Evolutionary conservation across 2,329 filamentous ascomycete genomes (phyloP), one percentile per base, ranked within the genome.

Genomic region (Hypoxylon sp.): DNA sequence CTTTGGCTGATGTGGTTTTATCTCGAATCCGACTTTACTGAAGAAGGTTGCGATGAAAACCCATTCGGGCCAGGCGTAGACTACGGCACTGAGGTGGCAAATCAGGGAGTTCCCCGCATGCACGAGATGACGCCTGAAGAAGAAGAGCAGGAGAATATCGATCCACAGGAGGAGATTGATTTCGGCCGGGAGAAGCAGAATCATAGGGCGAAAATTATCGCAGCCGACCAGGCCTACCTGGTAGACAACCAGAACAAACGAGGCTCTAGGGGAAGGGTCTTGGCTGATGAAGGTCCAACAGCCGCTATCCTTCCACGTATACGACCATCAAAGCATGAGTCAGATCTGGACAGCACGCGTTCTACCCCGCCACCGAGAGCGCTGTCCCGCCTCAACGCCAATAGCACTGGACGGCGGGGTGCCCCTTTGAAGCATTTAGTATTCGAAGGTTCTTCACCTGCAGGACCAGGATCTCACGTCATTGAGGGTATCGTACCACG

Each of bases 1-100:
- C 82, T 99, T 19, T 99, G 96, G 96, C 84, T 99, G 69, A 97
- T 99, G 90, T 99, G 96, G 96, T 98, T 96, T 84, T 98, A 99
- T 77, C 86, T 99, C 17, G 96, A 99, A 79, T 97, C 94, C 28
- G 93, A 98, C 78, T 98, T 98, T 73, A 93, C 93, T 0, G 89
- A 91, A 73, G 93, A 97, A 75, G 93, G 93, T 61, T 95, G 93
- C 48, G 86, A 93, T 51, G 91, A 93, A 73, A 99, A 99, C 75
- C 96, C 96, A 0, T 99, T 98, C 74, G 96, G 96, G 0, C 78
- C 84, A 10, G 90, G 89, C 11, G 87, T 91, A 2, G 89, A 90
- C 75, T 91, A 91, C 68, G 86, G 84, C 7, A 81, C 87, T 0
- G 86, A 88, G 66, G 87, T 91, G 1, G 87, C 88, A 45, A 91